A percentile compares a stretch with the other conserved stretches of the same genome.
phyloP scores from a whole-genome alignment of 2,329 filamentous ascomycete species.

The Penicillium oxalicum region DNA sequence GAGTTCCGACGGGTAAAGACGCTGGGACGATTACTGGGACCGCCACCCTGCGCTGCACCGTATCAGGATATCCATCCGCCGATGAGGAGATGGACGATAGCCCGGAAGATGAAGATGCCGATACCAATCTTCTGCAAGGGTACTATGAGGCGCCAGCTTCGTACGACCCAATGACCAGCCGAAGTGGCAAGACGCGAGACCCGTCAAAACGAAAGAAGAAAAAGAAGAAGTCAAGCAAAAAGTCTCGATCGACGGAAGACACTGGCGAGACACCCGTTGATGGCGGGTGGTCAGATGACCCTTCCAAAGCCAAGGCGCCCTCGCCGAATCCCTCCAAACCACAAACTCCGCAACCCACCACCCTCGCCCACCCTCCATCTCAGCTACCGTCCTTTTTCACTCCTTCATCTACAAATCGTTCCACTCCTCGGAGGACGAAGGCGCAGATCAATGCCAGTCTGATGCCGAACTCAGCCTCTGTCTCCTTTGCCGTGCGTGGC shows the following conservation, averaged over 20 bases:
- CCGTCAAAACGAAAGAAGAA: slow-evolving; percentile 30
- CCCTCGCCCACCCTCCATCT: slow-evolving; percentile 14
- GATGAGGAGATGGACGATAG: slow-evolving; percentile 46
- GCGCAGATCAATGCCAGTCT: slow-evolving; percentile 65
- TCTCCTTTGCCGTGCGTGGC: slow-evolving; percentile 59
- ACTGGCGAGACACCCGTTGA: slow-evolving; percentile 11
- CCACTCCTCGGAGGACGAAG: slow-evolving; percentile 28
- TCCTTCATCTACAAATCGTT: slow-evolving; percentile 15
- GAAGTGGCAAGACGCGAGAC: slow-evolving; percentile 23
- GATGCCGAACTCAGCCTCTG: slow-evolving; percentile 72
- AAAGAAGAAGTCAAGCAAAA: slow-evolving; percentile 35
- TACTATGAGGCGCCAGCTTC: slow-evolving; percentile 43
- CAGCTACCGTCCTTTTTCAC: slow-evolving; percentile 19
- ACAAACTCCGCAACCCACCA: slow-evolving; percentile 16
- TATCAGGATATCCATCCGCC: slow-evolving; percentile 57
- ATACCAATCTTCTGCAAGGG: slow-evolving; percentile 39
- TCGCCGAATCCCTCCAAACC: slow-evolving; percentile 19
- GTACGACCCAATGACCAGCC: slow-evolving; percentile 20
- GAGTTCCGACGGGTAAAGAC: slow-evolving; percentile 66
- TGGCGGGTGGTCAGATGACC: slow-evolving; percentile 9
- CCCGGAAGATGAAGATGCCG: slow-evolving; percentile 27
- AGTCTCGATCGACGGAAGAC: slow-evolving; percentile 18
- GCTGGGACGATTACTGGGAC: slow-evolving; percentile 60
- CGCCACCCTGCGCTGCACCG: slow-evolving; percentile 72
- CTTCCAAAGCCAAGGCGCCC: slow-evolving; percentile 14